Evolutionary conservation across 1,139 yeast species (phyloP).

Genomic region (Kurtzmaniella quercitrusa): DNA sequence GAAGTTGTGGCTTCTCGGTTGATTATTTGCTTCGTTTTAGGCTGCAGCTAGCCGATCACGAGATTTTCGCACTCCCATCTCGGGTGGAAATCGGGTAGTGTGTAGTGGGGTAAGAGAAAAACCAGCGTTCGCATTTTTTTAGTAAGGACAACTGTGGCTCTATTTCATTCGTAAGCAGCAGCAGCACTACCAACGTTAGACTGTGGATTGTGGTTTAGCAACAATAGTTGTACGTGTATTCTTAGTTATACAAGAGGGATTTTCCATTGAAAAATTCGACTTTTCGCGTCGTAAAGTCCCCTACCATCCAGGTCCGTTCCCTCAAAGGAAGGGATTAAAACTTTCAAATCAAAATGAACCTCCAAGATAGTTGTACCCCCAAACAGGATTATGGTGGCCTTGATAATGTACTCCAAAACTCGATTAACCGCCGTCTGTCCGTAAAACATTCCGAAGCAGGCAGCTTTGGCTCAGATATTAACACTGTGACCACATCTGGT

Average conservation of each 20-base stretch:
- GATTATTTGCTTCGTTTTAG: no score
- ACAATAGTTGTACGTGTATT: no score
- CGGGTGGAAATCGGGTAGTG: no score
- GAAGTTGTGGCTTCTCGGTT: no score
- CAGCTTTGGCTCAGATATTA: neutral
- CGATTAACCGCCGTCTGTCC: slow-evolving; percentile 4
- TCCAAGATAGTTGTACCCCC: slow-evolving; percentile 17
- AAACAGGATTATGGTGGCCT: slow-evolving; percentile 7
- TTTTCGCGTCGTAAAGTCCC: no score
- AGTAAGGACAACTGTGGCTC: neutral
- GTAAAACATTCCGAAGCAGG: neutral
- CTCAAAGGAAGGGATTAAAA: no score
- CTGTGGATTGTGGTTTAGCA: neutral
- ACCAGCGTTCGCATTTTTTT: neutral
- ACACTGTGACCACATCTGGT: neutral
- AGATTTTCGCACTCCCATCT: neutral
- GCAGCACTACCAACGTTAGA: neutral
- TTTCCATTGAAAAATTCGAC: no score
- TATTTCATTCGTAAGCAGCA: neutral
- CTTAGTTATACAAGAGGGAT: no score
- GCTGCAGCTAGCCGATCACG: no score
- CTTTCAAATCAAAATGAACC: slow-evolving; percentile 18
- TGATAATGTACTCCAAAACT: slow-evolving; percentile 6
- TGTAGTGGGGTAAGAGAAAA: neutral
- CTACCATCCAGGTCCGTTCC: no score